These are phyloP conservation scores for Lipomyces anomalus DNA, from an alignment of 805 yeast species.

Conservation along the genomic window DNA sequence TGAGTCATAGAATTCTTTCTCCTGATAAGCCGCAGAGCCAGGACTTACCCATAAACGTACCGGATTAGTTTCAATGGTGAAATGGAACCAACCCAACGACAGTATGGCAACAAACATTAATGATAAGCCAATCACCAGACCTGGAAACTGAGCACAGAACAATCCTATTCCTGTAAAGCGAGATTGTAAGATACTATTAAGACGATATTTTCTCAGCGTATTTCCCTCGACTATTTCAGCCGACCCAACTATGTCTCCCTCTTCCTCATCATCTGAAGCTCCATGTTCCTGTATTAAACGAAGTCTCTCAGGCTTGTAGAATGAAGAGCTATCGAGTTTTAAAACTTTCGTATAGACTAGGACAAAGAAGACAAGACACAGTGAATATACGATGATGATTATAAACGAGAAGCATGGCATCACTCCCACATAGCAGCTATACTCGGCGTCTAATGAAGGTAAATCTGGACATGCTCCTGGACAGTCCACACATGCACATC, in stretches of 20 bases:
- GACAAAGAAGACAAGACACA: slow-evolving; percentile 27
- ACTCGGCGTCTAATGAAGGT: slow-evolving; percentile 35
- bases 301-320: slow-evolving; percentile 25
- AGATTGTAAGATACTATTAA: slow-evolving; percentile 46
- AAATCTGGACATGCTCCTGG: slow-evolving; percentile 69
- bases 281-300: slow-evolving; percentile 42
- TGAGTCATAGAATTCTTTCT: slow-evolving; percentile 65
- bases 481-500: slow-evolving; percentile 91
- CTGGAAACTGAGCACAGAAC: slow-evolving; percentile 59
- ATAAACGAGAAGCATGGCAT: slow-evolving; percentile 71
- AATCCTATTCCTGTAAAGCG: slow-evolving; percentile 48
- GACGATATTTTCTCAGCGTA: slow-evolving; percentile 36
- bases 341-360: slow-evolving; percentile 14
- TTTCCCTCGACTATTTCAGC: slow-evolving; percentile 26
- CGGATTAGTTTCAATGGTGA: slow-evolving; percentile 71
- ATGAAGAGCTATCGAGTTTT: slow-evolving; percentile 8
- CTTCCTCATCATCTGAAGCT: slow-evolving; percentile 32
- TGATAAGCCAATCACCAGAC: slow-evolving; percentile 43
- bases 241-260: slow-evolving; percentile 29
- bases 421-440: slow-evolving; percentile 50
- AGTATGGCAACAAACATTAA: slow-evolving; percentile 41
- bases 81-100: slow-evolving; percentile 46
- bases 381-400: slow-evolving; percentile 48
- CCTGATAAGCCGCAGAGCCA: slow-evolving; percentile 57
- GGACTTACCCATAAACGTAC: slow-evolving; percentile 87